These are phyloP conservation scores for Amoeboradix gromovi DNA, from an alignment of 371 early-diverging fungal species.

Conservation along the genomic window DNA sequence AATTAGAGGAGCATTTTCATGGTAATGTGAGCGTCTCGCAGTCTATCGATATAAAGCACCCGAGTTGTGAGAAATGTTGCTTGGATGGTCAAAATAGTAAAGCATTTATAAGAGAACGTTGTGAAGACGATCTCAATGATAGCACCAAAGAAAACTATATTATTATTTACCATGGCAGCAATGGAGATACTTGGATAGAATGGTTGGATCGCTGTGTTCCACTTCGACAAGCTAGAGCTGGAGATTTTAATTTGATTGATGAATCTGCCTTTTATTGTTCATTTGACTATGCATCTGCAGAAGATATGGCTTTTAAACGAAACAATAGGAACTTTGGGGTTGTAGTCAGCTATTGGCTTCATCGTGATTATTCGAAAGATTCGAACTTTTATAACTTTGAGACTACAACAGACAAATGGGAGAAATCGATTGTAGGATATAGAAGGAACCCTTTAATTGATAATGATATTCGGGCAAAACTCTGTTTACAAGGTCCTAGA, in stretches of 20 bases:
- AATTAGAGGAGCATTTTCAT: too few species aligned
- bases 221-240: too few species aligned
- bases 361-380: not conserved
- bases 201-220: too few species aligned
- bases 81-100: not conserved
- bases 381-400: not conserved
- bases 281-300: not conserved
- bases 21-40: too few species aligned
- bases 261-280: too few species aligned
- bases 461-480: not conserved
- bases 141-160: too few species aligned
- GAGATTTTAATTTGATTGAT: too few species aligned
- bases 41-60: too few species aligned
- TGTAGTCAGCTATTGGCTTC: not conserved
- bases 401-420: not conserved
- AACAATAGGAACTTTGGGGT: not conserved
- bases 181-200: too few species aligned
- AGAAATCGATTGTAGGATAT: not conserved
- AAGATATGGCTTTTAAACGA: not conserved
- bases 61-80: not conserved
- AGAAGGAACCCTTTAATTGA: not conserved
- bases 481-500: not conserved
- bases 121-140: too few species aligned
- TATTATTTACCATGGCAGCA: too few species aligned
- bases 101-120: too few species aligned